These are phyloP conservation scores for Penicillium concentricum DNA, from an alignment of 2,329 filamentous ascomycete species.

Conservation along the genomic window DNA sequence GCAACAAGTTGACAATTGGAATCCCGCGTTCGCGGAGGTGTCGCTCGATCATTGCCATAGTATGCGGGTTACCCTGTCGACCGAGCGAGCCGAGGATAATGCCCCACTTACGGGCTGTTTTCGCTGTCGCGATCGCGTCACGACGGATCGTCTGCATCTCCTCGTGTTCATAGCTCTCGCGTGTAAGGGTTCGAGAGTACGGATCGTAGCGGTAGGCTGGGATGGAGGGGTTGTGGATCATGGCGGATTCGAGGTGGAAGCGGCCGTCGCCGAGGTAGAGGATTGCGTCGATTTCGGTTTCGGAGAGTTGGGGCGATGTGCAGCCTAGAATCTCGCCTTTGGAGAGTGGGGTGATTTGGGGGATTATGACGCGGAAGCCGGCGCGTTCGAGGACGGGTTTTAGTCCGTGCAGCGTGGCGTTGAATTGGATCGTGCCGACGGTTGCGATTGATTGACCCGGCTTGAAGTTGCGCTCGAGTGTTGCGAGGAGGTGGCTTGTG, in stretches of 20 bases:
- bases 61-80: conserved; percentile 92
- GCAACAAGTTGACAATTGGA: conserved; percentile 77
- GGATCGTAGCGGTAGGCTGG: conserved; percentile 96
- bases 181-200: conserved; percentile 86
- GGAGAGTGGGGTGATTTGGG: conserved; percentile 87
- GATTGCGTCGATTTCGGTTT: conserved; percentile 68
- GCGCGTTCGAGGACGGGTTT: conserved; percentile 73
- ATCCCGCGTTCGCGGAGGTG: conserved; percentile 70
- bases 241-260: conserved; percentile 96
- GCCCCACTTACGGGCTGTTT: conserved; percentile 82
- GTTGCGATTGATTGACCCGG: conserved; percentile 83
- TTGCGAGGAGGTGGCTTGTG: conserved; percentile 78
- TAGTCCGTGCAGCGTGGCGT: conserved; percentile 89
- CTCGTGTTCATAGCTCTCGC: conserved; percentile 86
- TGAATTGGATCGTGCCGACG: conserved; percentile 98
- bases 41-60: conserved; percentile 80
- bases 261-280: conserved; percentile 89
- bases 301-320: conserved; percentile 74
- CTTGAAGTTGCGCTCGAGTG: conserved; percentile 83
- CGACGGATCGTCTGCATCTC: conserved; percentile 82
- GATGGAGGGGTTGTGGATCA: conserved; percentile 94
- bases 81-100: conserved; percentile 90
- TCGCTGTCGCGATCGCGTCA: conserved; percentile 73
- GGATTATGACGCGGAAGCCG: conserved; percentile 81
- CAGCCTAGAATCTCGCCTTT: conserved; percentile 98